Evolutionary conservation across 2,329 filamentous ascomycete species (phyloP).

Genomic region (Aspergillus floridensis): DNA sequence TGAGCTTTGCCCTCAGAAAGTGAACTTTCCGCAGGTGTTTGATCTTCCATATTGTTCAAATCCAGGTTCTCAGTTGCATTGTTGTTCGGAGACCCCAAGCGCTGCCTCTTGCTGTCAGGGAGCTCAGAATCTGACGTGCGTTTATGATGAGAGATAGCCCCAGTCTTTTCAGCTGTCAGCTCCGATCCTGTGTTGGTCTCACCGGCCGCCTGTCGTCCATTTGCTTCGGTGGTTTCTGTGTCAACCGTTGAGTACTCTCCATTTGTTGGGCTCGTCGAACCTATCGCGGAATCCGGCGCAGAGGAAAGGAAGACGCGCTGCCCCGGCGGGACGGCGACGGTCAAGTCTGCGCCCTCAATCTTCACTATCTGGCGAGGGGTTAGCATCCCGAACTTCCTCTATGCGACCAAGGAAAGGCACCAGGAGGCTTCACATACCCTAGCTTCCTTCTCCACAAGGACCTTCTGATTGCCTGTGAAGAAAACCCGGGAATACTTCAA

Average conservation of each 20-base stretch:
- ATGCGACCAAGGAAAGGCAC: neutral
- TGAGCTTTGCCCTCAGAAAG: too few species aligned
- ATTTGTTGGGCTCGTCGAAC: neutral
- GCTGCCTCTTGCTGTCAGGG: neutral
- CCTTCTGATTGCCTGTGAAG: slow-evolving; percentile 23
- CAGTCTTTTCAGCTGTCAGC: neutral
- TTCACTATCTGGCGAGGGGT: slow-evolving; percentile 29
- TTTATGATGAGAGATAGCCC: slow-evolving; percentile 12
- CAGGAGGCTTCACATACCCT: slow-evolving; percentile 30
- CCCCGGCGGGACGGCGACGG: slow-evolving; percentile 41
- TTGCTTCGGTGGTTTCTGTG: neutral
- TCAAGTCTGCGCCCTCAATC: slow-evolving; percentile 32
- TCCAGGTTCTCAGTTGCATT: slow-evolving; percentile 5
- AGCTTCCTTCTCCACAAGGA: slow-evolving; percentile 44
- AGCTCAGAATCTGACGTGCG: slow-evolving; percentile 15
- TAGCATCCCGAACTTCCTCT: neutral
- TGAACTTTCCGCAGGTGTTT: too few species aligned
- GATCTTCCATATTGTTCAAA: neutral
- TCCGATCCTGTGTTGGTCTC: neutral
- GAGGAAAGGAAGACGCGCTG: slow-evolving; percentile 33
- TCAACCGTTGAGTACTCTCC: neutral
- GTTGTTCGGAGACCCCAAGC: neutral
- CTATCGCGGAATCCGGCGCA: neutral
- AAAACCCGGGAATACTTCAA: slow-evolving; percentile 39
- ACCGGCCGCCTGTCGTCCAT: neutral